Evolutionary conservation across 768 basidiomycete genomes (phyloP), one percentile per base, ranked within the genome.

Genomic region (Pisolithus tinctorius): DNA sequence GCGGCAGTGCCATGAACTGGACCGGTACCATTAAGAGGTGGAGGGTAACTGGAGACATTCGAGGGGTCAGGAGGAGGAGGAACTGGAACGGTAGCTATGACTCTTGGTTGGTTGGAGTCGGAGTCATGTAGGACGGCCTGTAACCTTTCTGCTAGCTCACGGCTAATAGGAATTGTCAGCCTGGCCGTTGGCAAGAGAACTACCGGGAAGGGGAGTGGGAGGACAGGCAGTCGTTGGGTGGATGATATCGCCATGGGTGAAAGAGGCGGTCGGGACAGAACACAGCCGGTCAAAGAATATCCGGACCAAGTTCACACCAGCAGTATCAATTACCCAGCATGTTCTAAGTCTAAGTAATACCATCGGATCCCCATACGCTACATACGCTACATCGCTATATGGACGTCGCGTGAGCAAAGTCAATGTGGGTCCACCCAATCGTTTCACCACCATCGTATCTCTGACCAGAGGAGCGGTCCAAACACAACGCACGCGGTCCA

Each of bases 401-500:
- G 13, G 3, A 26, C 11, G 25, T 16, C 11, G 20, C 4, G 17
- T 40, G 39, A n/a, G 39, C 39, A 25, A 17, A 11, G 36, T 16
- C 41, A 42, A 6, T 23, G 25, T 6, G 39, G 42, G 14, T 17
- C 4, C 37, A 38, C 16, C 16, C 20, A 6, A 41, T 30, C 43
- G 14, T 4, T 30, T 58, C 56, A 65, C 82, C 84, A 87, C 84
- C 84, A 88, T 27, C 83, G 72, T 29, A 94, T 74, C 68, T 97
- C 94, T 9, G 83, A 78, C 90, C 90, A 95, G 9, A 96, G 67
- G 27, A 95, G 73, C 0, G 94, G 94, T 8, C 88, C 72, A 58
- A 98, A 84, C 1, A 97, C 92, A n/a, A 92, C 66, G 52, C 85
- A 87, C 0, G 94, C 94, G 2, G 86, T 92, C 81, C 84, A 94